Percentiles rank a stretch among this genome's conserved stretches.
These are phyloP conservation scores for Colletotrichum paranaense DNA, from an alignment of 2,329 filamentous ascomycete genomes.

Conservation along the genomic window DNA sequence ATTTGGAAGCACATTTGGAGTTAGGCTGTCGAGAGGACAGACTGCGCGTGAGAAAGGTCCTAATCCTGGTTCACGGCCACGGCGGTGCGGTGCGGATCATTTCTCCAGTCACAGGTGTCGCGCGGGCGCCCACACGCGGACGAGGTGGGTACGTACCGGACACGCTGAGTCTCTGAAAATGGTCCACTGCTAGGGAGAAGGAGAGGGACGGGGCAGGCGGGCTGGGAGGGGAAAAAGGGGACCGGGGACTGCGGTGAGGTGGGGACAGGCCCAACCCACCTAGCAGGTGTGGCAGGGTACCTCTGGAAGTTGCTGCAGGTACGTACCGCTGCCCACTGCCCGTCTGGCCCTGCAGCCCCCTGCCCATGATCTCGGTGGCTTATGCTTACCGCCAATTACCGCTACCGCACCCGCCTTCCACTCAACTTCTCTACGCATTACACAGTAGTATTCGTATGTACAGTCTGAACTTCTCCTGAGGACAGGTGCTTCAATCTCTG, in stretches of 20 bases:
- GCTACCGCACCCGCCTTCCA: background rate
- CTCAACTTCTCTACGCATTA: too few relatives aligned
- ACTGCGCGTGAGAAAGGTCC: background rate
- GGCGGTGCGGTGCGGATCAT: constrained; percentile 21
- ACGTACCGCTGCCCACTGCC: background rate
- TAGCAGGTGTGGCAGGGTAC: too few relatives aligned
- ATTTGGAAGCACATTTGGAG: constrained; percentile 10
- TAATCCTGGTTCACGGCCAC: constrained; percentile 8
- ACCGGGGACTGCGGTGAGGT: background rate
- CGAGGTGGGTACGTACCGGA: background rate
- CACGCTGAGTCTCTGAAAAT: too few relatives aligned
- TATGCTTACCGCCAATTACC: constrained; percentile 17
- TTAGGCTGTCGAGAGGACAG: constrained; percentile 12
- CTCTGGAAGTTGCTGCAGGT: background rate
- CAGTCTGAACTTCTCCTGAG: background rate
- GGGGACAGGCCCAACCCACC: too few relatives aligned
- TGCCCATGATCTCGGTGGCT: background rate
- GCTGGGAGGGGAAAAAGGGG: background rate
- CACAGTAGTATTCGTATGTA: too few relatives aligned
- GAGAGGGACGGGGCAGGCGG: background rate
- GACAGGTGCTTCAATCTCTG: background rate
- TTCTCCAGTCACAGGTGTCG: constrained; percentile 25
- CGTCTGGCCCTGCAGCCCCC: background rate
- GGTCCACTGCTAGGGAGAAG: background rate
- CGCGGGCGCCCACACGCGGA: constrained; percentile 11